Conservation (phyloP, 169 alveolate species). For the Hammondia hammondi region DNA sequence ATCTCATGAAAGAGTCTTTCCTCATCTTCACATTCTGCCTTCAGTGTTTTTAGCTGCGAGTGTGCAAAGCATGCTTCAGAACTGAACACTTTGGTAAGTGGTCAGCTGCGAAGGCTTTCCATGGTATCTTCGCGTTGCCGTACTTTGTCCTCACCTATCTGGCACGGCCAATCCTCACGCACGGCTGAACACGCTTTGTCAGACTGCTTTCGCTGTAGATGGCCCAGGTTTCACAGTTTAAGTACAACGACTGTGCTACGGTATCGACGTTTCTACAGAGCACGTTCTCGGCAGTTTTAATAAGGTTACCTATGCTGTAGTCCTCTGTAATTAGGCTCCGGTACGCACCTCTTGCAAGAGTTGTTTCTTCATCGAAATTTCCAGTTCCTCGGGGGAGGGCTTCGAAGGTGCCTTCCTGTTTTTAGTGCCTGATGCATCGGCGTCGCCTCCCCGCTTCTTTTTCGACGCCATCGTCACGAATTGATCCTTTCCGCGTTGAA, state of each 20-base stretch:
- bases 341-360: constrained; percentile 14
- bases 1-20: neutral
- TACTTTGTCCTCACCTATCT: too few relatives aligned
- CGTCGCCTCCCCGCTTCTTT: neutral
- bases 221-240: too few relatives aligned
- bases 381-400: neutral
- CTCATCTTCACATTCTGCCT: neutral
- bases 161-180: too few relatives aligned
- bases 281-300: too few relatives aligned
- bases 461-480: neutral
- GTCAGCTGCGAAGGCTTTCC: too few relatives aligned
- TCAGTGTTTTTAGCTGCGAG: constrained; percentile 3
- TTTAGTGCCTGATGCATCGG: neutral
- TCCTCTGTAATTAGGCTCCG: neutral
- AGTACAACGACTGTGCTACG: too few relatives aligned
- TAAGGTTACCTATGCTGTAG: neutral
- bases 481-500: too few relatives aligned
- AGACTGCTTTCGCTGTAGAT: too few relatives aligned
- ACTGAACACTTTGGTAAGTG: too few relatives aligned
- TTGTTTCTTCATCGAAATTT: neutral
- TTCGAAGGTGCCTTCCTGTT: neutral
- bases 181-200: too few relatives aligned
- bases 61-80: neutral
- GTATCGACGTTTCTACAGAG: too few relatives aligned
- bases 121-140: too few relatives aligned